Base-by-base conservation (phyloP, 345 rosid species). In the Ceriops decandra region DNA sequence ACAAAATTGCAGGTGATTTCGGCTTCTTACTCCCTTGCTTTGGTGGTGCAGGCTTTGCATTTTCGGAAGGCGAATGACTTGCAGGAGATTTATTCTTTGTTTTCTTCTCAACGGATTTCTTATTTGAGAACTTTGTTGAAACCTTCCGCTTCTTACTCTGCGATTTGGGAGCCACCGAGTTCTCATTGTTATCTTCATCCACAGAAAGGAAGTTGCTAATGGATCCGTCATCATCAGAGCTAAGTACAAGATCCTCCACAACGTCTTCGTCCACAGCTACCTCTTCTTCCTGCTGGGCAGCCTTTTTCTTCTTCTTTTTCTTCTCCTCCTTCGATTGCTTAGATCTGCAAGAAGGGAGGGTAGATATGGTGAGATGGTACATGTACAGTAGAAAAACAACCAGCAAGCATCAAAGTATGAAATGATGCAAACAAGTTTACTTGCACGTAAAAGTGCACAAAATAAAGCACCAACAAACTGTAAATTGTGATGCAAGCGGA, bases 191-290 rank as follows among this genome's bases (percentile, higher is more conserved):
- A 15, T 73, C 79, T 28, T 72, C 85, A 57, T 68, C 79, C 22
- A 68, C 72, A 31, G 80, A 67, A 52, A 51, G 78, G 53, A 58
- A 72, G 68, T 69, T 82, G 42, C 74, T 67, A n/a, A n/a, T 5
- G 16, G 87, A 68, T 30, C 59, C 92, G 24, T 83, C 97, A 68
- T 88, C 97, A 70, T 93, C 97, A 2, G 98, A 92, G 75, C 99
- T 91, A 33, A 91, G 83, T 56, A 90, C 82, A 76, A 90, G 82
- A 73, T 95, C 99, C 78, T 88, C 96, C 63, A 95, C 92, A 64
- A 91, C 75, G 42, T 95, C 99, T 77, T 91, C 97, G 47, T 88
- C 98, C 42, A 68, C 67, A 60, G 74, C 83, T 7, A 58, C 75
- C 20, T 70, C 77, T 62, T 77, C 87, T 4, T 72, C 69, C 57